Evolutionary conservation across 305 asterid species (phyloP), one percentile per base, ranked within the genome.

Genomic region (Andrographis paniculata): DNA sequence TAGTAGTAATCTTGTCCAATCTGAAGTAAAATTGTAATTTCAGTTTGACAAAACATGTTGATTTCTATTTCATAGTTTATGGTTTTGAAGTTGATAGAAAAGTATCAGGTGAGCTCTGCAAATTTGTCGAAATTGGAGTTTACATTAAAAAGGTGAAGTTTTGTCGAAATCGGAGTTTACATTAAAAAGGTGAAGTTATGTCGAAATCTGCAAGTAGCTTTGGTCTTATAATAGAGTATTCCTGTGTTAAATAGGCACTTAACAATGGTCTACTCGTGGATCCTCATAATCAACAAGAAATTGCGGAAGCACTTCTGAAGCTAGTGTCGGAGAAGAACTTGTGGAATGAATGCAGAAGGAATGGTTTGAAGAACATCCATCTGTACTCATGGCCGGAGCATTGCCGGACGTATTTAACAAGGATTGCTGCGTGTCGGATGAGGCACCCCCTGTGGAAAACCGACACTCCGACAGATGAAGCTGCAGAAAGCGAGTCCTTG

Each of bases 321-420:
- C 66, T 88, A 52, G 95, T 84, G 15, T 77, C 97, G 0, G 94
- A 88, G 45, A 88, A 84, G 69, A 81, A 77, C 68, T 55, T 88
- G 64, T 88, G 97, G 97, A 55, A 73, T 1, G 95, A 88, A 38
- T 88, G 94, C 71, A 56, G 86, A 56, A 73, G 53, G 59, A 88
- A 82, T 18, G 97, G 97, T 10, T 72, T 86, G 78, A 84, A 65
- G 65, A 88, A 88, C 74, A 88, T 84, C 53, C 95, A 84, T 64
- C 87, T 81, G 14, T 88, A 79, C 62, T 88, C 97, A 12, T 88
- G 97, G 97, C 93, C 93, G 0, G 94, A 84, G 60, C 97, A 88
- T 47, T 88, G 97, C 55, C 76, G 88, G 41, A 87, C 92, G 4
- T 87, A 87, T 67, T 64, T 84, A 42, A 73, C 88, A 4, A 64